phyloP scores from a whole-genome alignment of 2,329 filamentous ascomycete species.

The Beauveria rudraprayagi region DNA sequence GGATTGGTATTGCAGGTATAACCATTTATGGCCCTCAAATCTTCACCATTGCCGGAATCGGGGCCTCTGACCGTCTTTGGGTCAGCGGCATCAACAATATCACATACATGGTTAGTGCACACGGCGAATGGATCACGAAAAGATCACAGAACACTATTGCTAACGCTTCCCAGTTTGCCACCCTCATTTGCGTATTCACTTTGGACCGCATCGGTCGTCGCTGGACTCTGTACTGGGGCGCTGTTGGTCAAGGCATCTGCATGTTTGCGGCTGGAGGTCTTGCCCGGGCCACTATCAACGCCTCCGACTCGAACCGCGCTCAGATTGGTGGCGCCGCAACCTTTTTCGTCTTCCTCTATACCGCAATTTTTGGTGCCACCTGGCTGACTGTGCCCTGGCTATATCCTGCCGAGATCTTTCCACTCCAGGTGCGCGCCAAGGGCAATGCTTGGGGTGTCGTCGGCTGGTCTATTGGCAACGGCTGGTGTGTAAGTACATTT shows the following conservation, averaged over 20 bases:
- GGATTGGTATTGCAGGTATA: slow-evolving; percentile 62
- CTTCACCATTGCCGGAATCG: slow-evolving; percentile 60
- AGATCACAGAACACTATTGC: not conserved
- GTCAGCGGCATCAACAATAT: slow-evolving; percentile 48
- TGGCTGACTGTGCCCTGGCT: slow-evolving; percentile 51
- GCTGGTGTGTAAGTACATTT: slow-evolving; percentile 37
- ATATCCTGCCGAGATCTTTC: slow-evolving; percentile 67
- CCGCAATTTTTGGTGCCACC: slow-evolving; percentile 32
- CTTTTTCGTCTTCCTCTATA: slow-evolving; percentile 58
- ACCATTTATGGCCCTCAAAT: slow-evolving; percentile 53
- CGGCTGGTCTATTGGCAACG: slow-evolving; percentile 69
- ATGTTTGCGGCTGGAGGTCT: slow-evolving; percentile 62
- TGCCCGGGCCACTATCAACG: slow-evolving; percentile 40
- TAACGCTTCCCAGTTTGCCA: slow-evolving; percentile 37
- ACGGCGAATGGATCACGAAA: too few species aligned
- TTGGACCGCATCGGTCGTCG: slow-evolving; percentile 60
- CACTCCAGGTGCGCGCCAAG: slow-evolving; percentile 60
- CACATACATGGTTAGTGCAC: slow-evolving; percentile 34
- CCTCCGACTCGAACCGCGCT: slow-evolving; percentile 35
- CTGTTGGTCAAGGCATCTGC: slow-evolving; percentile 53
- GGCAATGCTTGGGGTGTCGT: slow-evolving; percentile 71
- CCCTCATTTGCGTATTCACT: slow-evolving; percentile 61
- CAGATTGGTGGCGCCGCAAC: slow-evolving; percentile 57
- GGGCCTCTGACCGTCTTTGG: slow-evolving; percentile 53
- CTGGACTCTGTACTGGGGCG: slow-evolving; percentile 63